Percentiles rank a stretch among this genome's conserved stretches.
Conservation (phyloP, 1,139 yeast genomes). For the Debaryomyces udenii region DNA sequence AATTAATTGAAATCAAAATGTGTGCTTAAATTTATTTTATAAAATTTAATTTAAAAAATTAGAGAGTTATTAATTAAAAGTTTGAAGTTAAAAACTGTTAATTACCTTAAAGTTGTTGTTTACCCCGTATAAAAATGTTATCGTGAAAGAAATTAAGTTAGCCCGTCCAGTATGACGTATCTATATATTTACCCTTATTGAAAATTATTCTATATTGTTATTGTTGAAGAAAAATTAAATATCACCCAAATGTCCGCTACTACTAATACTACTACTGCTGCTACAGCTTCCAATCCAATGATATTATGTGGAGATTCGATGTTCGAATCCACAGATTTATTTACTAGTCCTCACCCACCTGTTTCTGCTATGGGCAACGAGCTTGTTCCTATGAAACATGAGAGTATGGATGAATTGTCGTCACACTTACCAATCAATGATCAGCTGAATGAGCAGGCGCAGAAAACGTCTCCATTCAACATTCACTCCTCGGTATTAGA, state of each 20-base stretch:
- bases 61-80: conserved; percentile 12
- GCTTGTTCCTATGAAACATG: conserved; percentile 14
- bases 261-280: conserved; percentile 14
- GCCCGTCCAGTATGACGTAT: conserved; percentile 39
- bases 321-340: conserved; percentile 31
- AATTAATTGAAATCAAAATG: conserved; percentile 25
- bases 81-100: conserved; percentile 16
- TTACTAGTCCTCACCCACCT: conserved; percentile 15
- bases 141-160: conserved; percentile 22
- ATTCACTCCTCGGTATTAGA: conserved; percentile 63
- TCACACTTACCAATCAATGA: conserved; percentile 22
- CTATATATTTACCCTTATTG: conserved; percentile 9
- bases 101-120: conserved; percentile 19
- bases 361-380: conserved; percentile 11
- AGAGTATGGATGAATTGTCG: conserved; percentile 19
- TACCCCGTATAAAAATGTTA: conserved; percentile 25
- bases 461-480: conserved; percentile 43
- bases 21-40: conserved; percentile 35
- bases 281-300: conserved; percentile 23
- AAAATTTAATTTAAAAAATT: conserved; percentile 10
- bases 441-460: conserved; percentile 12
- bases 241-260: conserved; percentile 28
- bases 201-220: conserved; percentile 7
- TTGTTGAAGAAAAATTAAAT: conserved; percentile 9
- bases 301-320: conserved; percentile 33